These are phyloP conservation scores for Mycosphaerella arachidis DNA, from an alignment of 2,329 filamentous ascomycete genomes.

Conservation along the genomic window DNA sequence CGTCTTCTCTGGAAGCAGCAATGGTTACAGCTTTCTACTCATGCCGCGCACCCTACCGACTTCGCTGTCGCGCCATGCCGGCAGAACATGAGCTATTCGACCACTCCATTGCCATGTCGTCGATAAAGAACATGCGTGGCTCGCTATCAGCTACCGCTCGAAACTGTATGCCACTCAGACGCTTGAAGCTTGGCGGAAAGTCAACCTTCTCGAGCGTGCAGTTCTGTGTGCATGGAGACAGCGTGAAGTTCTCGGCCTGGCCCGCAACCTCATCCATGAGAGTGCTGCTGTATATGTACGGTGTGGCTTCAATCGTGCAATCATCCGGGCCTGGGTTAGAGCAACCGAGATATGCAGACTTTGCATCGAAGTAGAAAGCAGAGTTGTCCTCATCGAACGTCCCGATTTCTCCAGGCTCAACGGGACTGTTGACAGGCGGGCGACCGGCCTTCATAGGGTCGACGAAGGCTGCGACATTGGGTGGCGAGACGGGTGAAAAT, in stretches of 20 bases:
- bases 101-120: constrained; percentile 48
- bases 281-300: constrained; percentile 38
- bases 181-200: constrained; percentile 40
- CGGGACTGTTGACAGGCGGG: neutral
- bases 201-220: constrained; percentile 43
- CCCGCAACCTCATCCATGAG: constrained; percentile 34
- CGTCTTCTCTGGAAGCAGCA: too few species aligned
- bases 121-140: constrained; percentile 44
- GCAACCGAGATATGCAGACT: constrained; percentile 46
- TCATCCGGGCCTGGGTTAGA: constrained; percentile 37
- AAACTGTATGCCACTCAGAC: constrained; percentile 47
- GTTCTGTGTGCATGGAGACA: constrained; percentile 41
- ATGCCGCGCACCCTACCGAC: neutral
- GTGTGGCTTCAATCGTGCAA: constrained; percentile 45
- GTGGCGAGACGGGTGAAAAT: constrained; percentile 43
- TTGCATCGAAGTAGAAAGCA: constrained; percentile 50
- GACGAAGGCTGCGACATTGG: constrained; percentile 46
- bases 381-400: constrained; percentile 38
- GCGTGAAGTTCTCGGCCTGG: constrained; percentile 37
- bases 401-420: constrained; percentile 44
- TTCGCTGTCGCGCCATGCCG: constrained; percentile 56
- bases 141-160: constrained; percentile 39
- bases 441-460: constrained; percentile 15
- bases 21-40: neutral
- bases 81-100: constrained; percentile 48